Base-by-base conservation (phyloP, 2,329 filamentous ascomycete genomes). In the Pseudogymnoascus pannorum region DNA sequence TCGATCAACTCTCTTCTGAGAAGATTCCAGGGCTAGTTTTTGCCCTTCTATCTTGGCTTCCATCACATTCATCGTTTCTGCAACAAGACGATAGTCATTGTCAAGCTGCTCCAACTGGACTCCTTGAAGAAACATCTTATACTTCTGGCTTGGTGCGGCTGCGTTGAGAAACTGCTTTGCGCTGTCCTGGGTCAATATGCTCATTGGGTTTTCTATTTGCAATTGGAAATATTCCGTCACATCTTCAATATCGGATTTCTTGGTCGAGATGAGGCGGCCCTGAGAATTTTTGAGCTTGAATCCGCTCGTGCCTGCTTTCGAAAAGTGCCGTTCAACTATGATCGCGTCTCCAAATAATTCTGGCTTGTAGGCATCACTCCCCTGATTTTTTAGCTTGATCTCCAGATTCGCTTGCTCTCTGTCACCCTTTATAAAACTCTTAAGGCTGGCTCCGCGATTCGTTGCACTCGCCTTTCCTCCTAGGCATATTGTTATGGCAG, bases 151-250 rank as follows among this genome's bases (percentile, higher is more conserved):
- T 0, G 92, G 84, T 2, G 86, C 89, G 11, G 94, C 93, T 35
- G 87, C 84, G 70, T 93, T 96, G 44, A 99, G 81, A 69, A 99
- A 99, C 62, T 96, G 89, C 9, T 94, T 86, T 9, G 94, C 94
- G 74, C 92, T 92, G 72, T 99, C 94, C 73, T 99, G 94, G 0
- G 92, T 96, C 16, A 99, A 80, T 5, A 97, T 89, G 63, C 95
- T 97, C 77, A 99, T 87, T 0, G 94, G 94, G 68, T 99, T 99
- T 71, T 97, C 93, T 62, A 99, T 91, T 72, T 97, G 93, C 42
- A 99, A 79, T 42, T 88, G 90, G 72, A 92, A 97, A 72, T 91
- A 95, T 72, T 99, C 94, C 42, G 91, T 87, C 57, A 99, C 93
- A 66, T 96, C 90, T 66, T 97, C 92, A 7, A 99, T 82, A 66